These are phyloP conservation scores for Sorghum bicolor DNA, from an alignment of 176 grass and related monocot genomes.

Conservation along the genomic window DNA sequence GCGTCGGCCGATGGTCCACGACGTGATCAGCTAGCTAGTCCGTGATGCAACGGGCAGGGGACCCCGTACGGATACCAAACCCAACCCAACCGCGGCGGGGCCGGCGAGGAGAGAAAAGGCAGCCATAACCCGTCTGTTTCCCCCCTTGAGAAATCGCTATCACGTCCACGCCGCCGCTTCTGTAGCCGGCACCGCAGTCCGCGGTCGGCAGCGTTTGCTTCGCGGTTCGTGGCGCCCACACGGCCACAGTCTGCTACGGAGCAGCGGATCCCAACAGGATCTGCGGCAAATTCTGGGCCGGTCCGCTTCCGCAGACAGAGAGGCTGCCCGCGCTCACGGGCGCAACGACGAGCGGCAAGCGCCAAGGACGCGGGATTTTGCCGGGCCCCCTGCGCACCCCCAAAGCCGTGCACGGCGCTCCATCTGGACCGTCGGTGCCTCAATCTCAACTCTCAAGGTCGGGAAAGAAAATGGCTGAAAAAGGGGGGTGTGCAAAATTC, in stretches of 20 bases:
- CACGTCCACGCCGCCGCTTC: not conserved
- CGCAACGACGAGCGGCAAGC: not conserved
- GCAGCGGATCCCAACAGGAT: not conserved
- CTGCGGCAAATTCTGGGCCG: conserved; percentile 20
- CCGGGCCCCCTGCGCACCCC: not conserved
- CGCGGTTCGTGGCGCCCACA: not conserved
- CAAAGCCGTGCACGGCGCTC: too few relatives aligned
- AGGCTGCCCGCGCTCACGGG: conserved; percentile 27
- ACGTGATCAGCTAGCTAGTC: not conserved
- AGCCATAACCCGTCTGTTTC: not conserved
- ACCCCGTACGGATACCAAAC: not conserved
- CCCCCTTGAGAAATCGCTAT: not conserved
- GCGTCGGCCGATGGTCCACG: conserved; percentile 2
- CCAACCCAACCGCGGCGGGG: not conserved
- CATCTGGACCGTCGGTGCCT: not conserved
- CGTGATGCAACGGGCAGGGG: not conserved
- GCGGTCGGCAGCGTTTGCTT: not conserved
- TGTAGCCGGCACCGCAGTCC: not conserved
- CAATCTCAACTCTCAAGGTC: too few relatives aligned
- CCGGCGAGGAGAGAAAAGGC: not conserved
- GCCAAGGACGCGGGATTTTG: not conserved
- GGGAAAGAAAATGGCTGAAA: too few relatives aligned
- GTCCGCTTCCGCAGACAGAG: not conserved
- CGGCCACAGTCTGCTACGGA: not conserved
- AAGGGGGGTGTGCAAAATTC: too few relatives aligned